These are phyloP conservation scores for Pseudogymnoascus sp. DNA, from an alignment of 2,329 filamentous ascomycete species.

Conservation along the genomic window DNA sequence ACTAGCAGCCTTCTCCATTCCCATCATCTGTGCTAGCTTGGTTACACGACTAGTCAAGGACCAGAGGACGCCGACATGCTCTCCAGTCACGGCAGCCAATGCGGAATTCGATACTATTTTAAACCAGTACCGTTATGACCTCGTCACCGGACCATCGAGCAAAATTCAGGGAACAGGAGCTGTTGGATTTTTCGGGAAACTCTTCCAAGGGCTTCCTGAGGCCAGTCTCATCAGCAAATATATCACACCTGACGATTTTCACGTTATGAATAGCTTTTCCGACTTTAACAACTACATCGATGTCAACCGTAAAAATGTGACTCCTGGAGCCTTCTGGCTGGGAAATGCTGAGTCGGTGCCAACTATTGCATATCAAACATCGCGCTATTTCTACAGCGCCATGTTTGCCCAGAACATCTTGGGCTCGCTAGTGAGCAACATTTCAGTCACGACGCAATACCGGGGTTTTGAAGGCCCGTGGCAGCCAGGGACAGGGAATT, in stretches of 20 bases:
- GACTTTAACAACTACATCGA: conserved; percentile 63
- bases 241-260: conserved; percentile 13
- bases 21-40: conserved; percentile 70
- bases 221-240: conserved; percentile 15
- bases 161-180: conserved; percentile 23
- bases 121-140: conserved; percentile 18
- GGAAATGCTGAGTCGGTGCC: conserved; percentile 52
- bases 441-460: conserved; percentile 64
- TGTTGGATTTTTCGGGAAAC: conserved; percentile 18
- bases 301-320: conserved; percentile 58
- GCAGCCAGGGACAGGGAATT: conserved; percentile 60
- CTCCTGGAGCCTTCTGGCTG: conserved; percentile 74
- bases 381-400: conserved; percentile 47
- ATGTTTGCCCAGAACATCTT: conserved; percentile 60
- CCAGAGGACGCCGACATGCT: conserved; percentile 46
- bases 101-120: conserved; percentile 31
- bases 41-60: conserved; percentile 67
- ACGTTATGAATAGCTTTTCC: conserved; percentile 51
- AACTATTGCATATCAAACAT: conserved; percentile 65
- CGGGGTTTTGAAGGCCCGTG: conserved; percentile 70
- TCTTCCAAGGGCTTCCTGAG: conserved; percentile 18
- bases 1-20: conserved; percentile 65
- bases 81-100: conserved; percentile 38
- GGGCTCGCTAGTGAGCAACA: conserved; percentile 57
- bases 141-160: conserved; percentile 38